A percentile compares a stretch with the other conserved stretches of the same genome.
Conservation (phyloP, 176 grass and related monocot genomes). For the Bolboschoenus planiculmis region DNA sequence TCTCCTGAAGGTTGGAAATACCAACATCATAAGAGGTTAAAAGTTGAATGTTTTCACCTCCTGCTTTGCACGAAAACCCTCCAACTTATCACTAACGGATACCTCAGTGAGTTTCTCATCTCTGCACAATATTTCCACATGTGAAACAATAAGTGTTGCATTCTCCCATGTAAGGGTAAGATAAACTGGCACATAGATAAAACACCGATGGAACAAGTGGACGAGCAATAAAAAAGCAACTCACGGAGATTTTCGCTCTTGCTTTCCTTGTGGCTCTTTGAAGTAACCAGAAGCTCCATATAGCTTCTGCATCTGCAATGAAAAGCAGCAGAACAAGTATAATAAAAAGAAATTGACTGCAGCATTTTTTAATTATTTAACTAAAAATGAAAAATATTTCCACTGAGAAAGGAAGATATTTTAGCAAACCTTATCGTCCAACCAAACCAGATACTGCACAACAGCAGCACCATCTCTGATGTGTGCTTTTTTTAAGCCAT, state of each 20-base stretch:
- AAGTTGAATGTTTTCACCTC: constrained; percentile 51
- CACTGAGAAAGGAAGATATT: constrained; percentile 2
- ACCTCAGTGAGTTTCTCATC: constrained; percentile 80
- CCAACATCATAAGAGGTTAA: background rate
- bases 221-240: constrained; percentile 24
- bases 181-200: constrained; percentile 14
- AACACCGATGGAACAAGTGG: background rate
- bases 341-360: background rate
- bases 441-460: constrained; percentile 86
- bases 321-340: constrained; percentile 15
- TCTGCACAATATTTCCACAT: constrained; percentile 25
- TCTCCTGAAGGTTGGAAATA: background rate
- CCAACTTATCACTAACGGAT: constrained; percentile 91
- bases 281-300: constrained; percentile 98
- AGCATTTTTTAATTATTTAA: background rate
- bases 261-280: constrained; percentile 50
- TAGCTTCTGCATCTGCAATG: constrained; percentile 70
- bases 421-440: constrained; percentile 73
- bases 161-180: constrained; percentile 4
- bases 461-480: constrained; percentile 91
- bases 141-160: constrained; percentile 12
- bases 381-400: background rate
- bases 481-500: constrained; percentile 89
- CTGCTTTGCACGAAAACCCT: constrained; percentile 83
- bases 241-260: constrained; percentile 63